phyloP scores from a whole-genome alignment of 352 stramenopile species.

The Pythium chondricola region DNA sequence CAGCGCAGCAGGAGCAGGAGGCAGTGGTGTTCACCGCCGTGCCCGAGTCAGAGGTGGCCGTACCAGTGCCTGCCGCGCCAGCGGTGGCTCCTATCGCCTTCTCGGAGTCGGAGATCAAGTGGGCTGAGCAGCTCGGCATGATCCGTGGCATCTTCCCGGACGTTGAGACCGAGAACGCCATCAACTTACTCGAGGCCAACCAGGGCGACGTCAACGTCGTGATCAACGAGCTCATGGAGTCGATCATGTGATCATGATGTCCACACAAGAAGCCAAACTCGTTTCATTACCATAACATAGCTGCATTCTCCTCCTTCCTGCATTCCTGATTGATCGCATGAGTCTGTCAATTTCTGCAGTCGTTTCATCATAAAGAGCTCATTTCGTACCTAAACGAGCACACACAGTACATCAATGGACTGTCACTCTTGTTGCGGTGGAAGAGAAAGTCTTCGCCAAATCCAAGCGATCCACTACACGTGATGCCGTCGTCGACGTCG shows the following conservation, averaged over 20 bases:
- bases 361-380: too few relatives aligned
- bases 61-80: slow-evolving; percentile 5
- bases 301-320: too few relatives aligned
- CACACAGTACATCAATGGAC: too few relatives aligned
- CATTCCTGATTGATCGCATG: too few relatives aligned
- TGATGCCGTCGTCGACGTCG: neutral
- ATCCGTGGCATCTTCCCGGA: slow-evolving; percentile 67
- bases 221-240: slow-evolving; percentile 69
- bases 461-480: too few relatives aligned
- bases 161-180: slow-evolving; percentile 30
- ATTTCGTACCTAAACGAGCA: too few relatives aligned
- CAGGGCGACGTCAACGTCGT: slow-evolving; percentile 68
- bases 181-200: slow-evolving; percentile 55
- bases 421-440: too few relatives aligned
- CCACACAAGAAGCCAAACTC: too few relatives aligned
- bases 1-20: neutral
- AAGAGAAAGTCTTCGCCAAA: too few relatives aligned
- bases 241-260: slow-evolving; percentile 10
- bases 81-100: slow-evolving; percentile 25
- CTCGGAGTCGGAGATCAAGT: slow-evolving; percentile 63
- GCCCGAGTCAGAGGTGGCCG: slow-evolving; percentile 9
- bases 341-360: too few relatives aligned
- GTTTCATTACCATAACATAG: too few relatives aligned
- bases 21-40: neutral
- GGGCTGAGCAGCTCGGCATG: slow-evolving; percentile 56